A percentile compares a stretch with the other conserved stretches of the same genome.
Conservation (phyloP, 2,329 filamentous ascomycete species). For the Nannizziopsis barbatae region DNA sequence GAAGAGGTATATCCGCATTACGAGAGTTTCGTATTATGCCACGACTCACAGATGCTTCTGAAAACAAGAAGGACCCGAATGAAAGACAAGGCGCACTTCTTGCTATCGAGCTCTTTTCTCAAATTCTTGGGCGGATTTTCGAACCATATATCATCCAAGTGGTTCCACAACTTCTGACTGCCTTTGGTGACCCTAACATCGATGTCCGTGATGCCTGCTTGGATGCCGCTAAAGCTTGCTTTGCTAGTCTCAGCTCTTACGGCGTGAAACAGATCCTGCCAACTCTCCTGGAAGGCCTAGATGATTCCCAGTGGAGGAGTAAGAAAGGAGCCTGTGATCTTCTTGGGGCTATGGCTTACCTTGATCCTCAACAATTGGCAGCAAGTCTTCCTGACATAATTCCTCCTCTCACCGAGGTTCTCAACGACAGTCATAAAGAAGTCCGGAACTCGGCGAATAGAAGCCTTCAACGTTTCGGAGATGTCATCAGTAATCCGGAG, state of each 20-base stretch:
- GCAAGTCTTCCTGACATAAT: constrained; percentile 92
- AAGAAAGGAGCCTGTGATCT: constrained; percentile 97
- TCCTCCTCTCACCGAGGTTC: constrained; percentile 79
- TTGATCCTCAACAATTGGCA: constrained; percentile 89
- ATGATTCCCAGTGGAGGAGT: constrained; percentile 94
- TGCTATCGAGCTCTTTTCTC: constrained; percentile 80
- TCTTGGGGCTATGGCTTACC: constrained; percentile 94
- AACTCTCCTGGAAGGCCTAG: constrained; percentile 78
- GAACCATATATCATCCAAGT: constrained; percentile 96
- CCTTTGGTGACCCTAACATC: constrained; percentile 77
- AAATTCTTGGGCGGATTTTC: constrained; percentile 75
- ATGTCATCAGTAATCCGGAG: constrained; percentile 96
- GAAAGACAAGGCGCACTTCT: constrained; percentile 81
- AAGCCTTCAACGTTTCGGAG: constrained; percentile 92
- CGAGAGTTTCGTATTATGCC: constrained; percentile 79
- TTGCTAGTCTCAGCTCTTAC: constrained; percentile 83
- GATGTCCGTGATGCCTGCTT: constrained; percentile 90
- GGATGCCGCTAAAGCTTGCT: constrained; percentile 87
- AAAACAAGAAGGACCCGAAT: constrained; percentile 87
- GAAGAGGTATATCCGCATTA: constrained; percentile 71
- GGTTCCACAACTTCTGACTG: constrained; percentile 75
- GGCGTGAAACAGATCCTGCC: constrained; percentile 92
- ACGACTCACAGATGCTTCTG: constrained; percentile 66
- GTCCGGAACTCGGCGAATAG: constrained; percentile 84
- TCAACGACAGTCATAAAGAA: constrained; percentile 98